Evolutionary conservation across 2,329 filamentous ascomycete genomes (phyloP).

Genomic region (Paracamarosporium sp.): DNA sequence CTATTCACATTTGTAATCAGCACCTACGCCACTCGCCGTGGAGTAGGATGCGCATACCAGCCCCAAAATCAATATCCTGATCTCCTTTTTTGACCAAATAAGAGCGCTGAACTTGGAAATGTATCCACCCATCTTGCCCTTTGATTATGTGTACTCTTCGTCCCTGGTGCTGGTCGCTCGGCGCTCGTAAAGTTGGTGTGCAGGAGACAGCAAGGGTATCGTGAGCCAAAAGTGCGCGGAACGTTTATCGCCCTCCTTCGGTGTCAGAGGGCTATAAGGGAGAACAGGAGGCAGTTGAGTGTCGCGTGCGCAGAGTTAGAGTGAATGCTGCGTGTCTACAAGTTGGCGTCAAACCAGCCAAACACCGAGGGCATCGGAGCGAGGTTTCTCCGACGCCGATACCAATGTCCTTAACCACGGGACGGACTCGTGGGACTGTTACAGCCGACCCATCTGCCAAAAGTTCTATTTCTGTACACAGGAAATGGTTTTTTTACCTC

Average conservation of each 20-base stretch:
- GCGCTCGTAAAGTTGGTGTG: neutral
- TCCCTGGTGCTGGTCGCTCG: slow-evolving; percentile 5
- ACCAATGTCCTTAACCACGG: neutral
- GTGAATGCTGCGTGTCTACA: slow-evolving; percentile 5
- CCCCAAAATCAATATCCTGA: slow-evolving; percentile 91
- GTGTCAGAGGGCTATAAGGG: neutral
- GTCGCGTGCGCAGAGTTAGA: neutral
- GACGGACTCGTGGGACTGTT: neutral
- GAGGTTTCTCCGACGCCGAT: slow-evolving; percentile 6
- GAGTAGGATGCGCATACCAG: slow-evolving; percentile 69
- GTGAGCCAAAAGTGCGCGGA: neutral
- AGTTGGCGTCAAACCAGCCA: slow-evolving; percentile 7
- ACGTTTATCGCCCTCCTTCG: neutral
- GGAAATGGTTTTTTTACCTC: neutral
- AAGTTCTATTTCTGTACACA: neutral
- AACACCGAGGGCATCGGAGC: slow-evolving; percentile 8
- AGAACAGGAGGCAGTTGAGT: neutral
- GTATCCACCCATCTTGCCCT: slow-evolving; percentile 40
- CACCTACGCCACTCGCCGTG: neutral
- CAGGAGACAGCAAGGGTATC: neutral
- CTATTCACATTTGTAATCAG: slow-evolving; percentile 57
- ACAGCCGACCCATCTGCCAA: neutral
- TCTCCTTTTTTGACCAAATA: slow-evolving; percentile 92
- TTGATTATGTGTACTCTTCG: neutral
- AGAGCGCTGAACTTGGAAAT: slow-evolving; percentile 38